These are phyloP conservation scores for Rhodomyrtus tomentosa DNA, from an alignment of 345 rosid species.

Conservation along the genomic window DNA sequence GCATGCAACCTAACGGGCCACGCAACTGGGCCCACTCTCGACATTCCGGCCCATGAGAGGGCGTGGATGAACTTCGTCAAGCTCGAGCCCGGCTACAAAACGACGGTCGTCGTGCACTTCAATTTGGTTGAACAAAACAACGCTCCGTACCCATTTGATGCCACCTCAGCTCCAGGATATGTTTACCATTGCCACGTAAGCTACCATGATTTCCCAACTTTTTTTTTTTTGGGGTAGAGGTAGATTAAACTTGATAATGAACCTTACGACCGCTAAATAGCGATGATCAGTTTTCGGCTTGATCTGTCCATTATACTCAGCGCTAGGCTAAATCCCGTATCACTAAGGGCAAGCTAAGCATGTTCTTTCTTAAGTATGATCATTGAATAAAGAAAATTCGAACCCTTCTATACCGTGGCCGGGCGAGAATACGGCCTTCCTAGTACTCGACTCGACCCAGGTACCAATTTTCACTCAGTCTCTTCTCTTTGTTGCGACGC, in stretches of 20 bases:
- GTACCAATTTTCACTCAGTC: background rate
- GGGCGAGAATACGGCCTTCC: background rate
- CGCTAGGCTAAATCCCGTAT: too few species aligned
- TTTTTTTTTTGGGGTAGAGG: too few species aligned
- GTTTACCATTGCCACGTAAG: conserved; percentile 16
- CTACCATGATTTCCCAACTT: background rate
- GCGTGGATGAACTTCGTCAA: conserved; percentile 12
- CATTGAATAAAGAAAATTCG: background rate
- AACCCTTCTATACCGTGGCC: background rate
- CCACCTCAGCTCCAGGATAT: conserved; percentile 12
- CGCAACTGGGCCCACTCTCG: background rate
- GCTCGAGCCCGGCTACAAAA: conserved; percentile 2
- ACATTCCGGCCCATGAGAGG: conserved; percentile 2
- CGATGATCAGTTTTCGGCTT: too few species aligned
- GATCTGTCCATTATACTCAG: too few species aligned
- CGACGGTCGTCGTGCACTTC: conserved; percentile 10
- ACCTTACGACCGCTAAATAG: too few species aligned
- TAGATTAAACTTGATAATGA: too few species aligned
- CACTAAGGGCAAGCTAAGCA: background rate
- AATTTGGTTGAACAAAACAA: background rate
- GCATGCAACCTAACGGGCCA: background rate
- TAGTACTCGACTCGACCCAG: background rate
- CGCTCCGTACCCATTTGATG: conserved; percentile 7
- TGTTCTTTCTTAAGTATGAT: background rate
- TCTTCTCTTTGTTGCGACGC: background rate